Base-by-base conservation (phyloP, 139 green algal genomes). In the Chlamydomonas sphaeroides region DNA sequence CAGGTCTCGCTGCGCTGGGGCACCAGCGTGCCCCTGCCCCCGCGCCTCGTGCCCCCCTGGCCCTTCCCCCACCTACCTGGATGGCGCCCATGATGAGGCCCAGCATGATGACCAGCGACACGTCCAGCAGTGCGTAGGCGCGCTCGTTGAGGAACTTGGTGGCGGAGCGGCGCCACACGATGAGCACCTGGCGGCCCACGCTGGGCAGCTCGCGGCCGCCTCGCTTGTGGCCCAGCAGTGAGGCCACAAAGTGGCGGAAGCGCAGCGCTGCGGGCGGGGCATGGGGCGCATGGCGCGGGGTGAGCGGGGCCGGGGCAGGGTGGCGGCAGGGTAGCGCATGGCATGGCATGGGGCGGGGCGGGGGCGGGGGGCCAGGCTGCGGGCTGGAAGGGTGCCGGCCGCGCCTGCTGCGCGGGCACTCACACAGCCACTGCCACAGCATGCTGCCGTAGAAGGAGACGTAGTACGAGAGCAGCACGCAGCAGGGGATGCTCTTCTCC, bases 111-210 rank as follows among this genome's bases (percentile, higher is more conserved):
- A 84, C 48, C 63, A 84, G 63, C 26, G 45, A 67, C 1, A 74
- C 56, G 65, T 84, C 77, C 77, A 84, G 48, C 77, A 84, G 42
- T 45, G 57, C 51, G 51, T 56, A 62, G 48, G 15, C 45, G 38
- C 65, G 41, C 63, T 84, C 77, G 65, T 84, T 75, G 63, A 84
- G 65, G 33, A 49, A 76, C 77, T 84, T 84, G 77, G 68, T n/a
- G 26, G 17, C 32, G 45, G 28, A 53, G 63, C 77, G 77, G 32
- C 57, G 65, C 25, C 25, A 67, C 48, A 84, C 49, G 18, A 84
- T 61, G 30, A 15, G 33, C 41, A 70, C 20, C 59, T 82, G 74
- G 33, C 53, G 41, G 30, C 61, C 51, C 39, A 82, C 39, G 48
- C 39, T 61, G n/a, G 69, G 69, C 45, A 77, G 45, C 45, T 45